Base-by-base conservation (phyloP, 768 basidiomycete species). In the Gloeopeniophorella convolvens region DNA sequence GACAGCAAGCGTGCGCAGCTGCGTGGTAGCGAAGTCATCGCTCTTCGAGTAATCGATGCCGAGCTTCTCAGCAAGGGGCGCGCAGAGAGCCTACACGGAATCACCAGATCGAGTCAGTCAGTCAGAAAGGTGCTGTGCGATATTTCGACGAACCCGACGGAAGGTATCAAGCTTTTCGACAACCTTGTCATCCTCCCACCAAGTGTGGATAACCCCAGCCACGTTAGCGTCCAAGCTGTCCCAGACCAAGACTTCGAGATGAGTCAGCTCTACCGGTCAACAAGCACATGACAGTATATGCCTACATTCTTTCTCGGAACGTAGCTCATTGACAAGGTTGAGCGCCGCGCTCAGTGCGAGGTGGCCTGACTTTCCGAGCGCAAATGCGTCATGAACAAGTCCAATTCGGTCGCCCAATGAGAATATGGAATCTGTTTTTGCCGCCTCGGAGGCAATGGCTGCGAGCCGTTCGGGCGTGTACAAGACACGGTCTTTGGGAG, bases 401-500 rank as follows among this genome's bases (percentile, higher is more conserved):
- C 94, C 94, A 59, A 97, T 83, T 20, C 90, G 79, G 63, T 99
- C 95, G 49, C 89, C 82, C 52, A 91, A 69, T 1, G 83, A 75
- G 70, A 95, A 91, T 7, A 76, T 66, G 3, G 79, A 77, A 48
- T 79, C 67, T 11, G 69, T 60, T 60, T 78, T 81, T n/a, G 82
- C 77, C 1, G 89, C 91, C 62, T 93, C 89, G 16, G 72, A 66
- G 4, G 88, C 92, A 52, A 97, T 87, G 62, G 79, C 80, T 21
- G 73, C 73, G 12, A 96, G 73, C 41, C 89, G 77, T 56, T 89
- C 85, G 21, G 87, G 78, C 9, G 84, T 75, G 70, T 99, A 99
- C 27, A 86, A 68, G 18, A 94, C 91, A 26, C 93, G 88, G 67
- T 85, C 89, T 90, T 11, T n/a, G 3, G n/a, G 49, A 20, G 15